A percentile compares a stretch with the other conserved stretches of the same genome.
These are phyloP conservation scores for Clarireedia monteithiana DNA, from an alignment of 2,329 filamentous ascomycete genomes.

Conservation along the genomic window DNA sequence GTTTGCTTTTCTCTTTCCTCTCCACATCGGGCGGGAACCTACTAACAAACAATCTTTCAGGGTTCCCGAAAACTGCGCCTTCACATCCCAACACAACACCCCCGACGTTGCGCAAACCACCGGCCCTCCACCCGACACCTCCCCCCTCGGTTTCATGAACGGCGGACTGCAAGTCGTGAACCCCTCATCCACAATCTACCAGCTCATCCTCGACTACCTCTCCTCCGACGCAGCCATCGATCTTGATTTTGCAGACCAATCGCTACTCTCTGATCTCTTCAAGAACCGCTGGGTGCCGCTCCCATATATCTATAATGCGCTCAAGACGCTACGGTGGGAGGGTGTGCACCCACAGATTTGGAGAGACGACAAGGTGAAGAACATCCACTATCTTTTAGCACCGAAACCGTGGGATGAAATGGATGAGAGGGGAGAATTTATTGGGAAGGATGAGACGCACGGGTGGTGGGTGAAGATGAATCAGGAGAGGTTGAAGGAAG, in stretches of 20 bases:
- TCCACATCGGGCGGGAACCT: not conserved
- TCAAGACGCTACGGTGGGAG: conserved; percentile 50
- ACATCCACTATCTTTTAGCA: conserved; percentile 52
- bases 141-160: conserved; percentile 46
- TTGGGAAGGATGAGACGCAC: conserved; percentile 37
- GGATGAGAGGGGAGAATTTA: conserved; percentile 36
- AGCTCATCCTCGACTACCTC: conserved; percentile 44
- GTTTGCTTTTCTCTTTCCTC: conserved; percentile 10
- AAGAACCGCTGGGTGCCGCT: conserved; percentile 47
- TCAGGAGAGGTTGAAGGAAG: conserved; percentile 29
- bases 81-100: conserved; percentile 43
- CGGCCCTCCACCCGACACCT: conserved; percentile 37
- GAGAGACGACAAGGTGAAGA: conserved; percentile 50
- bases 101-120: conserved; percentile 40
- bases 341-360: conserved; percentile 49
- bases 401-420: conserved; percentile 56
- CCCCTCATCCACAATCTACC: conserved; percentile 41
- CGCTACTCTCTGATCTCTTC: conserved; percentile 48
- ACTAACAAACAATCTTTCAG: conserved; percentile 13
- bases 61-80: conserved; percentile 49
- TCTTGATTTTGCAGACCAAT: conserved; percentile 54
- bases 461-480: conserved; percentile 49
- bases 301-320: conserved; percentile 54
- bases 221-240: conserved; percentile 34
- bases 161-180: conserved; percentile 50